Evolutionary conservation across 2,329 filamentous ascomycete species (phyloP), one percentile per base, ranked within the genome.

Genomic region (Colletotrichum eremochloae): DNA sequence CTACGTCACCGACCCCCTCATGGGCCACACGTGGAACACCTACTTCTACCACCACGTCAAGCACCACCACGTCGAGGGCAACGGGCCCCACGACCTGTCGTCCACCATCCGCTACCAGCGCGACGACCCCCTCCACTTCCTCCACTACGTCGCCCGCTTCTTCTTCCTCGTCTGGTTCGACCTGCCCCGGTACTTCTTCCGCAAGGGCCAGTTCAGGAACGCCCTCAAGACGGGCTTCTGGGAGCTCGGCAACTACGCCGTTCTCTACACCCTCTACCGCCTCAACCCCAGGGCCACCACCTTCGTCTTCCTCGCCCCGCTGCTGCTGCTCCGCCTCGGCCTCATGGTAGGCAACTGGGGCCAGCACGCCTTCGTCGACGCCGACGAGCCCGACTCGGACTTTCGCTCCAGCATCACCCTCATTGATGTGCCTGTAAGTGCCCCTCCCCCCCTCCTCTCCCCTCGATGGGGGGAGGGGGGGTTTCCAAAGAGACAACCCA

Each of bases 11-110:
- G 92, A 95, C 75, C 93, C 93, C 0, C 81, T 96, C 68, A 92
- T 94, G 88, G 93, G 93, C 14, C 93, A 96, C 78, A 95, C 93
- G 0, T 95, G 93, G 92, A 94, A 96, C 82, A 92, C 91, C 2
- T 96, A 96, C 82, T 96, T 88, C 79, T 95, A 94, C 78, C 93
- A 96, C 78, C 93, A 96, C 77, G 92, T 95, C 78, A 96, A 96
- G 84, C 93, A 95, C 78, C 93, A 96, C 78, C 93, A 96, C 75
- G 90, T 95, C 67, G 93, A 95, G 81, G 92, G 90, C 74, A 96
- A 96, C 76, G 93, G 93, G 0, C 92, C 93, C 0, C 87, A 91
- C 58, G 93, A 96, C 77, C 85, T 95, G 0, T 94, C 91, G 1
- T 93, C 92, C 0, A 96, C 93, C 0, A 87, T 96, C 48, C 87